A percentile compares a stretch with the other conserved stretches of the same genome.
These are phyloP conservation scores for Clavulina sp. DNA, from an alignment of 768 basidiomycete species.

Conservation along the genomic window DNA sequence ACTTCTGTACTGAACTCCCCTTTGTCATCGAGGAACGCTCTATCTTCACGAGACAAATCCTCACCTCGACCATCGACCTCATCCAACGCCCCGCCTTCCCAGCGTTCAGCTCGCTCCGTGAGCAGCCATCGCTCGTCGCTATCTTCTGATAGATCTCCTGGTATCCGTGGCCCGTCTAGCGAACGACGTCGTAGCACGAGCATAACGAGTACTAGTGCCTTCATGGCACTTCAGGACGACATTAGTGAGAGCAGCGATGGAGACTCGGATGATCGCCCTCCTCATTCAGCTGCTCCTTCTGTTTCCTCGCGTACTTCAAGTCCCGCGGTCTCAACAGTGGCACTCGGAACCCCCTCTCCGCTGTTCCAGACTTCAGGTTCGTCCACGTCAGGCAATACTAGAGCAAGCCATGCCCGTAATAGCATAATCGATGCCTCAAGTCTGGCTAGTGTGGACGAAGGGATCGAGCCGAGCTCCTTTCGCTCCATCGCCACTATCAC, in stretches of 20 bases:
- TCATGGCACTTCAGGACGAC: background rate
- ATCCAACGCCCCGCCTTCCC: background rate
- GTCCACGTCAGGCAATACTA: background rate
- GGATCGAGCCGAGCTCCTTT: too few relatives aligned
- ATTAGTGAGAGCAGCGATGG: too few relatives aligned
- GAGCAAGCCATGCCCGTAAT: background rate
- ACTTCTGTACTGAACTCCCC: slow-evolving; percentile 8
- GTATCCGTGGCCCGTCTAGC: background rate
- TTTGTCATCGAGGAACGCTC: background rate
- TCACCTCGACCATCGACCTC: background rate
- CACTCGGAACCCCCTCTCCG: background rate
- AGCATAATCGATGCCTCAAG: too few relatives aligned
- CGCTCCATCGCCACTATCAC: too few relatives aligned
- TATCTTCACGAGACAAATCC: background rate
- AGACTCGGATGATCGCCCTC: too few relatives aligned
- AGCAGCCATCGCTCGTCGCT: background rate
- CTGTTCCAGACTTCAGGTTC: background rate
- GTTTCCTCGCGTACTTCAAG: too few relatives aligned
- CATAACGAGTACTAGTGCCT: background rate
- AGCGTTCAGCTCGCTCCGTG: background rate
- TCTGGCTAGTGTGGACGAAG: too few relatives aligned
- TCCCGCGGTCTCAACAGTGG: background rate
- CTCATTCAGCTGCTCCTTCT: too few relatives aligned
- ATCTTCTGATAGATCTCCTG: background rate
- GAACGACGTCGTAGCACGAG: background rate